These are phyloP conservation scores for Tranzscheliella williamsii DNA, from an alignment of 1,284 basidiomycete genomes.

Conservation along the genomic window DNA sequence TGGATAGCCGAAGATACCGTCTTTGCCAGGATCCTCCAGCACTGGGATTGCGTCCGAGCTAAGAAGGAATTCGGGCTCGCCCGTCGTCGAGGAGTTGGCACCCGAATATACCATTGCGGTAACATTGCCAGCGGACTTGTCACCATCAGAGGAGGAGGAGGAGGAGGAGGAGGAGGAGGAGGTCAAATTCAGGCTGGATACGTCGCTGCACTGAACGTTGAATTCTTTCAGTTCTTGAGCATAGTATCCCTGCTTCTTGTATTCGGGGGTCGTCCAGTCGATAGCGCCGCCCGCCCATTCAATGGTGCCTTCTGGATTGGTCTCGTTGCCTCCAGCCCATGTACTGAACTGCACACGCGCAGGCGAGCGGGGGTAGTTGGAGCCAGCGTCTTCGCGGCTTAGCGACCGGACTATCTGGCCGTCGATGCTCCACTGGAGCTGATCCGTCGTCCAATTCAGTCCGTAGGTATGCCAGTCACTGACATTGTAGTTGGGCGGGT, in stretches of 20 bases:
- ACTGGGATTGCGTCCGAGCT: no score
- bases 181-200: constrained; percentile 12
- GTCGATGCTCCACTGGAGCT: constrained; percentile 50
- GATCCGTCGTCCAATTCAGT: constrained; percentile 46
- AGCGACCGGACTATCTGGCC: constrained; percentile 41
- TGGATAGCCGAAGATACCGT: no score
- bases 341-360: constrained; percentile 46
- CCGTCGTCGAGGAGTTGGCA: no score
- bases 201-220: constrained; percentile 35
- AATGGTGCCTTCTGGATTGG: constrained; percentile 32
- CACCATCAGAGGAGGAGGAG: no score
- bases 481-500: constrained; percentile 14
- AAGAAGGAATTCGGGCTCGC: no score
- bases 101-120: no score
- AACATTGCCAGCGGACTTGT: no score
- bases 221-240: constrained; percentile 50
- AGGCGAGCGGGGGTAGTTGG: constrained; percentile 45
- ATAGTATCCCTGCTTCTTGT: constrained; percentile 47
- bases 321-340: constrained; percentile 45
- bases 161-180: no score
- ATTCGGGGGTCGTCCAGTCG: constrained; percentile 35
- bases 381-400: constrained; percentile 15
- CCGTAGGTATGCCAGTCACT: constrained; percentile 49
- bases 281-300: constrained; percentile 51
- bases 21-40: no score